Base-by-base conservation (phyloP, 331 rosid species). In the Quercus phellos region DNA sequence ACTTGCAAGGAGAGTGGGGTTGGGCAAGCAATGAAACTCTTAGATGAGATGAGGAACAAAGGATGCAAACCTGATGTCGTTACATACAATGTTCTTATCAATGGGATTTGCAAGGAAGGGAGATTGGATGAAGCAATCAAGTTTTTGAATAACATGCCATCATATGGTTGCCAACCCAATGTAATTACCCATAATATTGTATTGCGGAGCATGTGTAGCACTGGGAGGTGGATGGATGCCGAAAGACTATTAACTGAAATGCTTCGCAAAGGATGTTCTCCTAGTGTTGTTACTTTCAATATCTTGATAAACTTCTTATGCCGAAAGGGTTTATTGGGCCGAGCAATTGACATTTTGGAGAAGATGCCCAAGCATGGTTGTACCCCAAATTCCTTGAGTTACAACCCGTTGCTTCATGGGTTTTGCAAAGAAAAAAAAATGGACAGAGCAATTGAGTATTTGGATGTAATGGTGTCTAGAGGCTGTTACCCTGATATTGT, bases 401-500 rank as follows among this genome's bases (percentile, higher is more conserved):
- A 93, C 82, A 93, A 90, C 74, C 97, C 98, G 3, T 67, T 93
- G 90, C 96, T 93, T 82, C 98, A 91, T 73, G 96, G 90, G 27
- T 89, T 93, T 58, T 93, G 98, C 77, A 84, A 87, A 75, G 97
- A 91, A 76, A 93, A 90, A 51, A 91, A 87, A 88, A 90, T 91
- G 90, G 98, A 90, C 34, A 86, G 92, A 64, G 97, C 91, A 1
- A 88, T 93, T 66, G 87, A 91, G 88, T 93, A 90, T 76, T 75
- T 93, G 86, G 93, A 93, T 66, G 53, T 83, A 77, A 93, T 93
- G 98, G 95, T 87, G 19, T 85, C 95, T 4, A 80, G 93, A 81
- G 98, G 98, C 29, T 93, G 97, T 79, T 93, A 88, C 78, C 98
- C 98, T 0, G 94, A 93, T 78, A 93, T 91, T 74, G 97, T 93